A percentile compares a stretch with the other conserved stretches of the same genome.
Evolutionary conservation across 257 asterid genomes (phyloP).

Genomic region (Forsythia suspensa): DNA sequence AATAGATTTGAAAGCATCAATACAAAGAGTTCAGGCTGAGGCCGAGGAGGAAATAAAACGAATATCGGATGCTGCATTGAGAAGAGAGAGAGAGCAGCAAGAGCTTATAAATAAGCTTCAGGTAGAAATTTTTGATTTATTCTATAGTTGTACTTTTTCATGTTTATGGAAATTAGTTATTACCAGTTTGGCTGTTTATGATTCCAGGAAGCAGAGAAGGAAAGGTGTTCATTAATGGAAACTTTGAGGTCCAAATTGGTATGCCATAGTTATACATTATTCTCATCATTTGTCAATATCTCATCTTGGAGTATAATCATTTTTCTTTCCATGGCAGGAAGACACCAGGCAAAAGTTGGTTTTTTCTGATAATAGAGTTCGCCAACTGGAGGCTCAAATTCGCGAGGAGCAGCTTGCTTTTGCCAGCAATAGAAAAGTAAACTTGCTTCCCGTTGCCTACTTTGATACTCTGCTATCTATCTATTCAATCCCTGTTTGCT

Average conservation of each 20-base stretch:
- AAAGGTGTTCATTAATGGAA: slow-evolving; percentile 74
- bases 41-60: slow-evolving; percentile 74
- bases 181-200: slow-evolving; percentile 11
- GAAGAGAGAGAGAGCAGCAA: slow-evolving; percentile 88
- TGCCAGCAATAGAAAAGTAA: slow-evolving; percentile 65
- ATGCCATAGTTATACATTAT: slow-evolving; percentile 23
- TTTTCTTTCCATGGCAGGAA: slow-evolving; percentile 50
- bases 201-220: slow-evolving; percentile 85
- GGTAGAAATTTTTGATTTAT: slow-evolving; percentile 37
- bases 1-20: slow-evolving; percentile 60
- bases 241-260: slow-evolving; percentile 93
- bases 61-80: slow-evolving; percentile 62
- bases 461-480: slow-evolving; percentile 8
- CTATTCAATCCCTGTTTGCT: slow-evolving; percentile 9
- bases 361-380: slow-evolving; percentile 83
- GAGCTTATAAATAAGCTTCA: slow-evolving; percentile 90
- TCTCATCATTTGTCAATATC: slow-evolving; percentile 13
- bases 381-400: slow-evolving; percentile 82
- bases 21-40: slow-evolving; percentile 84
- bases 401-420: slow-evolving; percentile 74
- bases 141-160: slow-evolving; percentile 16
- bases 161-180: slow-evolving; percentile 3
- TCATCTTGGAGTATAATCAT: slow-evolving; percentile 17
- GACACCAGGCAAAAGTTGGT: slow-evolving; percentile 91
- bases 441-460: slow-evolving; percentile 17